These are phyloP conservation scores for Babjeviella inositovora DNA, from an alignment of 805 yeast genomes.

Conservation along the genomic window DNA sequence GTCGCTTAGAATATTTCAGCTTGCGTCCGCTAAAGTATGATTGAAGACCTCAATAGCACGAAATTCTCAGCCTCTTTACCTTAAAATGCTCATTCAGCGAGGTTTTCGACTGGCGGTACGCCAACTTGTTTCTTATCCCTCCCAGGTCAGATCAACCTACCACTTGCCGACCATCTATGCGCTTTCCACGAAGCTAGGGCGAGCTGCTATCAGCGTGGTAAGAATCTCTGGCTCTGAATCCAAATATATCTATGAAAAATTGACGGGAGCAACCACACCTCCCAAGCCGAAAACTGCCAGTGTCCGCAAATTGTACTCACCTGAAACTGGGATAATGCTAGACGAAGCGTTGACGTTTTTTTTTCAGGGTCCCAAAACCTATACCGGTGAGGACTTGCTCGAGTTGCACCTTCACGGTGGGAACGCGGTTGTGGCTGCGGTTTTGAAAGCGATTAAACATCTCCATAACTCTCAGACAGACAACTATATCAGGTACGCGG, in stretches of 20 bases:
- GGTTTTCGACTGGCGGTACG: too few relatives aligned
- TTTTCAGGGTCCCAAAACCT: conserved; percentile 63
- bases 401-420: conserved; percentile 96
- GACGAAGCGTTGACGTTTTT: conserved; percentile 67
- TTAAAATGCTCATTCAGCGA: too few relatives aligned
- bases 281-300: conserved; percentile 41
- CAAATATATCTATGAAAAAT: conserved; percentile 17
- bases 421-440: conserved; percentile 60
- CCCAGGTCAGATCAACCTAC: too few relatives aligned
- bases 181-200: conserved; percentile 65
- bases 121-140: too few relatives aligned
- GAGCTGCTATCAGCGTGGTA: conserved; percentile 78
- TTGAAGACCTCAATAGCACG: too few relatives aligned
- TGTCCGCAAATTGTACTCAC: conserved; percentile 37
- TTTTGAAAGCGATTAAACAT: conserved; percentile 40
- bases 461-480: conserved; percentile 28
- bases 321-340: conserved; percentile 21
- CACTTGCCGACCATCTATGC: conserved; percentile 71
- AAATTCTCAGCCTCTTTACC: too few relatives aligned
- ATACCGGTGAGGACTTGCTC: conserved; percentile 82
- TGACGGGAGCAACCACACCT: conserved; percentile 20
- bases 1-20: too few relatives aligned
- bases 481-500: conserved; percentile 56
- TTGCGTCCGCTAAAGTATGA: too few relatives aligned
- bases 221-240: conserved; percentile 68